phyloP scores from a whole-genome alignment of 192 early-diverging fungal genomes.

The Coemansia sp. region DNA sequence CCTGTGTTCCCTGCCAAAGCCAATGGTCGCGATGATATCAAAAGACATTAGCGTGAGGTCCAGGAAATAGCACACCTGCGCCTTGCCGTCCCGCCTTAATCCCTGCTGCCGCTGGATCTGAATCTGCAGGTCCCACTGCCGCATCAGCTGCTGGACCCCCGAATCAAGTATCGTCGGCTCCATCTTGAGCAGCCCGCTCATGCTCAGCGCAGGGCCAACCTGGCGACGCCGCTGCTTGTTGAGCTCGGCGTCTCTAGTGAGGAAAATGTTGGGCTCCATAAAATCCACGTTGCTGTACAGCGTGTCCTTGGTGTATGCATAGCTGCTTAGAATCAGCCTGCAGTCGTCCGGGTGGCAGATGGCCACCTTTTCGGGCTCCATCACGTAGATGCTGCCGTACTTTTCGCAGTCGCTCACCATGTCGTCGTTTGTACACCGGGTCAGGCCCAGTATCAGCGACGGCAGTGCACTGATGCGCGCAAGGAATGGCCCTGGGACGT shows the following conservation, averaged over 20 bases:
- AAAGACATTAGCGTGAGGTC: not conserved
- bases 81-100: no score
- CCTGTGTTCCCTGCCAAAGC: not conserved
- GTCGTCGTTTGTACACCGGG: no score
- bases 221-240: conserved; percentile 35
- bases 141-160: conserved; percentile 25
- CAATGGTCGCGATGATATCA: not conserved
- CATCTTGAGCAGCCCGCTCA: conserved; percentile 28
- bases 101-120: no score
- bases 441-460: no score
- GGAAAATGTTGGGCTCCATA: conserved; percentile 47
- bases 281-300: conserved; percentile 26
- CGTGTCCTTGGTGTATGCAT: conserved; percentile 23
- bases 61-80: not conserved
- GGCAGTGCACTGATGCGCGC: no score
- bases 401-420: conserved; percentile 6
- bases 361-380: conserved; percentile 29
- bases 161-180: conserved; percentile 34
- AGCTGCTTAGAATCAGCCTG: conserved; percentile 20
- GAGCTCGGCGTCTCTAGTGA: conserved; percentile 29
- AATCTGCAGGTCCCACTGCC: conserved; percentile 34
- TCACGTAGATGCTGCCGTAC: conserved; percentile 32
- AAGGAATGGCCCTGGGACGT: no score
- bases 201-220: conserved; percentile 29
- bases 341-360: conserved; percentile 40